Base-by-base conservation (phyloP, 768 basidiomycete genomes). In the Boletus patriciae region DNA sequence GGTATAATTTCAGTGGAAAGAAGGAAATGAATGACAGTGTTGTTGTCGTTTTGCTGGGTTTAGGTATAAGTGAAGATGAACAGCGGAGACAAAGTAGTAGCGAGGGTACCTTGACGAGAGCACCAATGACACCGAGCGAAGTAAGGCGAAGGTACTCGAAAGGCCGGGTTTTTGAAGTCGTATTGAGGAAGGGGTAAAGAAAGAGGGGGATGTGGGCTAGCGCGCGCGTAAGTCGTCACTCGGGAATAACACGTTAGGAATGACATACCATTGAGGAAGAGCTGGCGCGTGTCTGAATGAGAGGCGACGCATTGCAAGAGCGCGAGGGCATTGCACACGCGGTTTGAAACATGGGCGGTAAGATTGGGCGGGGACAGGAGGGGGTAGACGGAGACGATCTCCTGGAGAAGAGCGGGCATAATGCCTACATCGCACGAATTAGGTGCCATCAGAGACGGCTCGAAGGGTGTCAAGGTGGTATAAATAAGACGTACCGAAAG, bases 141-240 rank as follows among this genome's bases (percentile, higher is more conserved):
- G 97, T 99, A 54, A 99, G 84, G n/a, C 97, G 88, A 51, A 99
- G 85, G 73, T 99, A 99, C 78, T 99, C 97, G 69, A 99, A 99
- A 2, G 96, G 96, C n/a, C 96, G 86, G 13, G 96, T 98, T 80
- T 99, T 99, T 54, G 92, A 94, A 13, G 94, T 99, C 7, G 96
- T 99, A 74, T 99, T 99, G 65, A 99, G 80, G 78, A 99, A 99
- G 19, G 96, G 96, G 74, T 99, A 99, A 65, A 99, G 80, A 73
- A 83, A 83, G 58, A 99, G 84, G 40, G 96, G 96, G 70, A 99
- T 94, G 74, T 98, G 97, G 27, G 96, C 96, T 93, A 64, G 23
- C 36, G n/a, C 18, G n/a, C 37, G 29, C 7, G 29, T 61, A 13
- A 59, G 57, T 45, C 18, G 18, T 36, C 13, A 18, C 21, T 16